These are phyloP conservation scores for Nitzschia palea DNA, from an alignment of 108 stramenopile species.

Conservation along the genomic window DNA sequence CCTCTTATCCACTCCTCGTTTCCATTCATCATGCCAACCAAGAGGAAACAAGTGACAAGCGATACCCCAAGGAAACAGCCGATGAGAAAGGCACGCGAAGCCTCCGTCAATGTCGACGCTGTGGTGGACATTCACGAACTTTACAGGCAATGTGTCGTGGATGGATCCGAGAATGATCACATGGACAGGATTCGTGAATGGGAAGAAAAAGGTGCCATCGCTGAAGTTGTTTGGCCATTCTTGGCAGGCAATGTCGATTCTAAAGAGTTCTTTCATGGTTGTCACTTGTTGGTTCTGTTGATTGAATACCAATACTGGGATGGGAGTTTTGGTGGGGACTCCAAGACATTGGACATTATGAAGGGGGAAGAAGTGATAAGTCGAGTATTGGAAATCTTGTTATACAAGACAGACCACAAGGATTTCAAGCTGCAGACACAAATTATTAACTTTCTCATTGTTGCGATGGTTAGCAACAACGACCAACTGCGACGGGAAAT, in stretches of 20 bases:
- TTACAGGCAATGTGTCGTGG: slow-evolving; percentile 29
- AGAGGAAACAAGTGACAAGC: too few species aligned
- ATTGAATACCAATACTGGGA: slow-evolving; percentile 32
- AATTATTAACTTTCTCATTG: slow-evolving; percentile 39
- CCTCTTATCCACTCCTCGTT: too few species aligned
- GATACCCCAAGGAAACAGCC: too few species aligned
- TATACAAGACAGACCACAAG: slow-evolving; percentile 35
- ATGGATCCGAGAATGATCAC: slow-evolving; percentile 10
- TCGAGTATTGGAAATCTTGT: slow-evolving; percentile 22
- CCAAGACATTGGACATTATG: slow-evolving; percentile 7
- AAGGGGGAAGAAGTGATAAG: slow-evolving; percentile 8
- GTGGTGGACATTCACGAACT: slow-evolving; percentile 16
- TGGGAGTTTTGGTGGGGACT: slow-evolving; percentile 25
- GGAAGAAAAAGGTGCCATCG: slow-evolving; percentile 36
- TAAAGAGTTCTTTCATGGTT: slow-evolving; percentile 31
- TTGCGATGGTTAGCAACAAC: slow-evolving; percentile 22
- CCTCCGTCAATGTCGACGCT: too few species aligned
- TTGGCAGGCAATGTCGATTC: slow-evolving; percentile 15
- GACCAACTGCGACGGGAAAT: slow-evolving; percentile 23
- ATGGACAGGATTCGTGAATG: slow-evolving; percentile 25
- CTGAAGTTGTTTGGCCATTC: slow-evolving; percentile 44
- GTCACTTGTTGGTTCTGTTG: slow-evolving; percentile 31
- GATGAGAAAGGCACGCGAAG: too few species aligned
- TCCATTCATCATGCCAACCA: too few species aligned
- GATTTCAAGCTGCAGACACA: slow-evolving; percentile 29